Conservation (phyloP, 805 yeast species). For the Candida nonsorbophila region DNA sequence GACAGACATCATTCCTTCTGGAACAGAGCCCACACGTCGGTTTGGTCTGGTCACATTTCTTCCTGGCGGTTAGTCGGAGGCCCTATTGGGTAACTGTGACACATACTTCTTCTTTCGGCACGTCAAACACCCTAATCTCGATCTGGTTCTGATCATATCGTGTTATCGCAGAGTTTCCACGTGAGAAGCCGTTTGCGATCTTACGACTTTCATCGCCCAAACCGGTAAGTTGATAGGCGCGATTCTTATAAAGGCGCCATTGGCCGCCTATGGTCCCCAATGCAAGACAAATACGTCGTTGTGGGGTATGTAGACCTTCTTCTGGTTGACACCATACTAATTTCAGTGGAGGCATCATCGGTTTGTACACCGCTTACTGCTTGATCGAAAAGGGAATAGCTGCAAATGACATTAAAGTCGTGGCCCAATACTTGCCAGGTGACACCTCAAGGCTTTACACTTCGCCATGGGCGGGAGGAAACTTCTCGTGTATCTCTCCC, state of each 20-base stretch:
- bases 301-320: conserved; percentile 9
- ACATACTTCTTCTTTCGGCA: conserved; percentile 7
- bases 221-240: no score
- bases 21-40: conserved; percentile 9
- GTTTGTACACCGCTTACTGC: conserved; percentile 9
- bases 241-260: no score
- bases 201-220: no score
- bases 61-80: conserved; percentile 3
- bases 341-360: conserved; percentile 7
- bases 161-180: no score
- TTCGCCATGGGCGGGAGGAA: conserved; percentile 24
- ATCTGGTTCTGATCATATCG: no score
- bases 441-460: conserved; percentile 18
- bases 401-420: conserved; percentile 8
- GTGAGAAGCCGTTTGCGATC: no score
- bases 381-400: conserved; percentile 11
- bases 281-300: no score
- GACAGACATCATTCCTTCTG: conserved; percentile 3
- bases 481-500: conserved; percentile 23
- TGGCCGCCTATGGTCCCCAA: no score
- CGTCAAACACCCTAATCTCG: conserved; percentile 8
- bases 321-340: not conserved
- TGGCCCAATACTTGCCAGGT: conserved; percentile 19
- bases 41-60: conserved; percentile 10
- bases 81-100: not conserved